These are phyloP conservation scores for Gloeopeniophorella convolvens DNA, from an alignment of 768 basidiomycete species.

Conservation along the genomic window DNA sequence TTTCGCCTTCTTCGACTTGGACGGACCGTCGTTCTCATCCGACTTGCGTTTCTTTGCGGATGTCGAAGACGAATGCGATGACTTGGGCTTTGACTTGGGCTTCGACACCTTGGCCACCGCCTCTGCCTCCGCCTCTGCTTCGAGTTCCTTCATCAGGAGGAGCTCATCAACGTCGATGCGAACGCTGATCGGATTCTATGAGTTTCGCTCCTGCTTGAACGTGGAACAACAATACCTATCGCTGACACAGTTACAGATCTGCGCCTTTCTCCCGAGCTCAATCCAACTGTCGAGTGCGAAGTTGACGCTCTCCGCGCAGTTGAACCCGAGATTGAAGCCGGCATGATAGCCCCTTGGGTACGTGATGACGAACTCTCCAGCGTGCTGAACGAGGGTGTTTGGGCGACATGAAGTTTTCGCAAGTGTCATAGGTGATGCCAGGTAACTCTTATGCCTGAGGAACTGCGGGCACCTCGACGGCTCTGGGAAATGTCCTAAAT, in stretches of 20 bases:
- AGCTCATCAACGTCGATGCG: constrained; percentile 90
- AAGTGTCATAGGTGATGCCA: constrained; percentile 81
- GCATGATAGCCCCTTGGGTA: constrained; percentile 94
- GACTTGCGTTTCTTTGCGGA: constrained; percentile 38
- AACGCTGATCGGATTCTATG: constrained; percentile 48
- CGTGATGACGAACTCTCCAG: constrained; percentile 95
- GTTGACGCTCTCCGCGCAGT: constrained; percentile 96
- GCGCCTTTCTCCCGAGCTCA: constrained; percentile 77
- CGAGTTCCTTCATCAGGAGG: constrained; percentile 56
- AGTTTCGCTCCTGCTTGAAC: neutral
- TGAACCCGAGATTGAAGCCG: constrained; percentile 93
- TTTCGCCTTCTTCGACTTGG: constrained; percentile 46
- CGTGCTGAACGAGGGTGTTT: constrained; percentile 85
- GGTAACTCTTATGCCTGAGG: constrained; percentile 92
- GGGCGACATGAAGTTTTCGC: constrained; percentile 74
- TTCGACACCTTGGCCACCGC: constrained; percentile 12
- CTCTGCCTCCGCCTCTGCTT: constrained; percentile 29
- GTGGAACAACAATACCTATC: constrained; percentile 47
- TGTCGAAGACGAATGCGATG: constrained; percentile 13
- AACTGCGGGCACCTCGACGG: constrained; percentile 85
- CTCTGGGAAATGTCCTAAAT: constrained; percentile 78
- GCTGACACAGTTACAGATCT: constrained; percentile 63
- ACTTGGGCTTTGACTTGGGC: constrained; percentile 19
- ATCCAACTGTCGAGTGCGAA: constrained; percentile 95
- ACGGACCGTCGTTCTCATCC: constrained; percentile 30